Conservation (phyloP, 2,329 filamentous ascomycete species). For the Arthrobotrys sinensis region DNA sequence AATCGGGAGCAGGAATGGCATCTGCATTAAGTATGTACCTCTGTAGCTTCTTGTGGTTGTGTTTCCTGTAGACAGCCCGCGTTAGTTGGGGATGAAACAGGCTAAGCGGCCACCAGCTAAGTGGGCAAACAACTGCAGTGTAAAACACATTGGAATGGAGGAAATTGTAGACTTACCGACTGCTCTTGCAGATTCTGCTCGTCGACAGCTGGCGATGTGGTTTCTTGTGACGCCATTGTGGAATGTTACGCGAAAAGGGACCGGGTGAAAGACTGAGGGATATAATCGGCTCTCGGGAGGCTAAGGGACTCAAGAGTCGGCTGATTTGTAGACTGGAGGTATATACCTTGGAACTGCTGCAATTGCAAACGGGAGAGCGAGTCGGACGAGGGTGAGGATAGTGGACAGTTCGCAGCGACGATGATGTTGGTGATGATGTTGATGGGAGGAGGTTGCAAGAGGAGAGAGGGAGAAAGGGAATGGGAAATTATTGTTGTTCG, state of each 20-base stretch:
- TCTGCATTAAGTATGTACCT: slow-evolving; percentile 32
- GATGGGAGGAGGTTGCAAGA: slow-evolving; percentile 12
- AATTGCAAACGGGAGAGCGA: slow-evolving; percentile 14
- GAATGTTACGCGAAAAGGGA: slow-evolving; percentile 54
- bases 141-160: background rate
- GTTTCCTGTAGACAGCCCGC: slow-evolving; percentile 9
- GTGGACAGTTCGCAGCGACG: background rate
- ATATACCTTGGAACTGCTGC: background rate
- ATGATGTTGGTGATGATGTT: slow-evolving; percentile 10
- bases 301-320: slow-evolving; percentile 17
- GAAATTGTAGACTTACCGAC: slow-evolving; percentile 35
- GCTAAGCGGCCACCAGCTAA: slow-evolving; percentile 2
- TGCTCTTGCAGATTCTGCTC: slow-evolving; percentile 31
- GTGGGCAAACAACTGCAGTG: slow-evolving; percentile 1
- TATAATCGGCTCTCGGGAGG: slow-evolving; percentile 33
- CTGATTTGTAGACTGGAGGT: slow-evolving; percentile 8
- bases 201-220: slow-evolving; percentile 32
- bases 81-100: slow-evolving; percentile 32
- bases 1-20: slow-evolving; percentile 5
- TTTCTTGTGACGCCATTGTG: slow-evolving; percentile 58
- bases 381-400: slow-evolving; percentile 18
- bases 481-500: slow-evolving; percentile 3
- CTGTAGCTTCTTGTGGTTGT: slow-evolving; percentile 27
- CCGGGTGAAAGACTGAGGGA: slow-evolving; percentile 34
- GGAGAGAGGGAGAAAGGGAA: background rate